Percentiles rank a stretch among this genome's conserved stretches.
phyloP scores from a whole-genome alignment of 2,329 filamentous ascomycete genomes.

The Ascocoryne sarcoides region DNA sequence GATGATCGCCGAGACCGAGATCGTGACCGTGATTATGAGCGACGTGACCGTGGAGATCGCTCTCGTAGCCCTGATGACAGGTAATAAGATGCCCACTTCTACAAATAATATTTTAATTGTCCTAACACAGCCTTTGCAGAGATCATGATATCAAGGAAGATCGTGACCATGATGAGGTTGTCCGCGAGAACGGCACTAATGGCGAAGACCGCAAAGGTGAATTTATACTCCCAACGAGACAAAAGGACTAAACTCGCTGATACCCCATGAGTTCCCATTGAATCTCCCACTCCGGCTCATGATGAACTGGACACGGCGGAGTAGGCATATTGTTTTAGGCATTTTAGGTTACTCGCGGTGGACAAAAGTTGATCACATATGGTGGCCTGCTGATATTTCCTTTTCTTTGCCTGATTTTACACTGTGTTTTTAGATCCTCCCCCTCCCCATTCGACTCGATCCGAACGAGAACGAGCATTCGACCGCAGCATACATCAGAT shows the following conservation, averaged over 20 bases:
- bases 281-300: constrained; percentile 74
- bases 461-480: too few species aligned
- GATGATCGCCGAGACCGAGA: constrained; percentile 78
- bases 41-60: constrained; percentile 60
- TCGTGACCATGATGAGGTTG: constrained; percentile 37
- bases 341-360: constrained; percentile 10
- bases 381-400: constrained; percentile 22
- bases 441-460: constrained; percentile 11
- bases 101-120: background rate
- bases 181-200: constrained; percentile 69
- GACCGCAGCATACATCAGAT: too few species aligned
- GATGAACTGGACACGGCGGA: constrained; percentile 97
- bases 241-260: constrained; percentile 20
- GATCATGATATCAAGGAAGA: constrained; percentile 42
- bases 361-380: constrained; percentile 22
- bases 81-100: constrained; percentile 32
- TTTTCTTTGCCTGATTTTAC: constrained; percentile 23
- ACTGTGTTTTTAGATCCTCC: constrained; percentile 28
- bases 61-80: constrained; percentile 61
- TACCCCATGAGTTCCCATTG: constrained; percentile 42
- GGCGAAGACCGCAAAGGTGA: constrained; percentile 87
- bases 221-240: constrained; percentile 20
- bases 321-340: constrained; percentile 33
- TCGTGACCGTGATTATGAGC: constrained; percentile 68
- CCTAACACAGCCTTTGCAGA: constrained; percentile 16